Evolutionary conservation across 768 basidiomycete genomes (phyloP).

Genomic region (Suillus variegatus): DNA sequence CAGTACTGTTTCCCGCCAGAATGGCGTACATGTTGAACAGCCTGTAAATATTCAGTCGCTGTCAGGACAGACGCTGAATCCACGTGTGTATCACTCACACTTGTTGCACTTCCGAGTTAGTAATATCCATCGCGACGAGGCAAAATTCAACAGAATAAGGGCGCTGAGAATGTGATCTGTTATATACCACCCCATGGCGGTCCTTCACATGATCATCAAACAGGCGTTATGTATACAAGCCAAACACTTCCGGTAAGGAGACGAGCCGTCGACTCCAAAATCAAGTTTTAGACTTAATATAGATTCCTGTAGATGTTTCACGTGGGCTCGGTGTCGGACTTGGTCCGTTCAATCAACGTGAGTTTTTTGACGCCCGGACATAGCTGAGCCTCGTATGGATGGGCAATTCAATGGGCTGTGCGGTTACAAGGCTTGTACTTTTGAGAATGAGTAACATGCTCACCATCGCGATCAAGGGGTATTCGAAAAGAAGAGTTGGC

Average conservation of each 20-base stretch:
- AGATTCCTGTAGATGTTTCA: too few relatives aligned
- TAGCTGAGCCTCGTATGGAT: neutral
- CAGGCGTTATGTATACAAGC: neutral
- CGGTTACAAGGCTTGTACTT: neutral
- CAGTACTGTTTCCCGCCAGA: slow-evolving; percentile 5
- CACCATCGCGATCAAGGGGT: neutral
- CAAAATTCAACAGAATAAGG: neutral
- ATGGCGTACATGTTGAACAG: neutral
- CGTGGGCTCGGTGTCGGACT: too few relatives aligned
- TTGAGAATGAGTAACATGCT: neutral
- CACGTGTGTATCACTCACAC: neutral
- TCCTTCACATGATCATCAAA: neutral
- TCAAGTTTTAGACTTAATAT: too few relatives aligned
- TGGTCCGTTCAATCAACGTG: too few relatives aligned
- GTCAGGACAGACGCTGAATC: neutral
- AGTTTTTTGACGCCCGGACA: too few relatives aligned
- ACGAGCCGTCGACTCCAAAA: neutral
- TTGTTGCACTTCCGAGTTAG: slow-evolving; percentile 6
- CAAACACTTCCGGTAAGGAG: neutral
- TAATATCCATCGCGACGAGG: neutral
- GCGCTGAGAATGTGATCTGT: neutral
- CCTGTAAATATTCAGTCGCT: neutral
- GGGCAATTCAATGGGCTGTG: neutral
- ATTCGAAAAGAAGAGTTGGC: neutral
- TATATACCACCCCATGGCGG: neutral